Base-by-base conservation (phyloP, 208 protist genomes). In the Histomonas meleagridis region DNA sequence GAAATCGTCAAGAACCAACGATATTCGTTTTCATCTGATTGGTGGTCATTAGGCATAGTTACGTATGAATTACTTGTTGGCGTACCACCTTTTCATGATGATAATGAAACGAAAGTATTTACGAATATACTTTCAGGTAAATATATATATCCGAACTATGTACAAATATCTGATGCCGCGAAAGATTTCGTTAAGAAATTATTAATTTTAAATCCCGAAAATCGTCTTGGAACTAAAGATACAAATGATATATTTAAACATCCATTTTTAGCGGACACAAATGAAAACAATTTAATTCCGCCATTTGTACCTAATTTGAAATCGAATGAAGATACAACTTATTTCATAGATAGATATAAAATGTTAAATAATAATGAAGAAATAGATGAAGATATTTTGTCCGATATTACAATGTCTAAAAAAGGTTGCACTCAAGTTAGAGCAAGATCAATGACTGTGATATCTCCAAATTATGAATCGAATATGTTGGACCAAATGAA, bases 231-330 rank as follows among this genome's bases (percentile, higher is more conserved):
- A 18, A 1, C 65, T 4, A 60, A 92, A 53, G 28, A n/a, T 60
- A 76, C 90, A 12, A 57, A 92, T 26, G 48, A 92, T 46, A 92
- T 92, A 12, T 69, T 91, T 21, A 62, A 53, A 7, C 62, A 92
- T 60, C 60, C 91, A 9, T 92, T 48, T 14, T 76, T 76, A n/a
- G n/a, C n/a, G n/a, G n/a, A n/a, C n/a, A n/a, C n/a, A n/a, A n/a
- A n/a, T n/a, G n/a, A n/a, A n/a, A n/a, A n/a, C n/a, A n/a, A n/a
- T n/a, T n/a, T n/a, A n/a, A n/a, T n/a, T n/a, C n/a, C 46, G 18
- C 46, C 76, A 3, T 86, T 86, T 48, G 38, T 86, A 38, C 76
- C 76, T 26, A 23, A 43, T 2, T n/a, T 86, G 0, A 55, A n/a
- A 4, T 55, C 46, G 7, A 14, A 43, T 18, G 76, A 51, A 7